These are phyloP conservation scores for Cruciata laevipes DNA, from an alignment of 257 asterid genomes.

Conservation along the genomic window DNA sequence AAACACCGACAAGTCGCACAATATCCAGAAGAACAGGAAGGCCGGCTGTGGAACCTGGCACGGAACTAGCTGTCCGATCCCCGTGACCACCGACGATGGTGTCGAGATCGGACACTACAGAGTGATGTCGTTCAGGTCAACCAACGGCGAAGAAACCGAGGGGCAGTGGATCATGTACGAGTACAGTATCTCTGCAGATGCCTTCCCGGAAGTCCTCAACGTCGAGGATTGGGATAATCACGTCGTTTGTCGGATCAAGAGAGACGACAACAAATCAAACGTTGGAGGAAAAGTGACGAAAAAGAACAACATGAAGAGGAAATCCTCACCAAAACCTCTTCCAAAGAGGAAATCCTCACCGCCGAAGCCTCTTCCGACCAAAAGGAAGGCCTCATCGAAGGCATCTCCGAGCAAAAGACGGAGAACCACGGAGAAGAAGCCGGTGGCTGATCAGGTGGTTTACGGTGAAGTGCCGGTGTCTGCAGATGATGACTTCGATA, in stretches of 20 bases:
- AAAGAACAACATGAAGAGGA: neutral
- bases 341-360: too few species aligned
- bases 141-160: neutral
- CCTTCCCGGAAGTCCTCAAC: neutral
- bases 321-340: too few species aligned
- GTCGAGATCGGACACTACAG: neutral
- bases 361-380: too few species aligned
- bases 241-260: neutral
- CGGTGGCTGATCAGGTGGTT: too few species aligned
- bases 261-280: neutral
- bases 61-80: neutral
- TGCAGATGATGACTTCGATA: too few species aligned
- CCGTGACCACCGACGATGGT: too few species aligned
- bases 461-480: too few species aligned
- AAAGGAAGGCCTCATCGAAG: too few species aligned
- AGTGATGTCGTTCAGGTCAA: neutral
- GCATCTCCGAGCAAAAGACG: too few species aligned
- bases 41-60: slow-evolving; percentile 5
- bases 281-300: neutral
- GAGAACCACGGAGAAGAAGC: too few species aligned
- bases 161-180: neutral
- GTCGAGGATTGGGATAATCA: neutral
- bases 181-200: neutral
- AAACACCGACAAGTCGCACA: neutral
- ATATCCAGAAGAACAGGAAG: neutral